Evolutionary conservation across 2,329 filamentous ascomycete species (phyloP), one percentile per base, ranked within the genome.

Genomic region (Arthrobotrys sinensis): DNA sequence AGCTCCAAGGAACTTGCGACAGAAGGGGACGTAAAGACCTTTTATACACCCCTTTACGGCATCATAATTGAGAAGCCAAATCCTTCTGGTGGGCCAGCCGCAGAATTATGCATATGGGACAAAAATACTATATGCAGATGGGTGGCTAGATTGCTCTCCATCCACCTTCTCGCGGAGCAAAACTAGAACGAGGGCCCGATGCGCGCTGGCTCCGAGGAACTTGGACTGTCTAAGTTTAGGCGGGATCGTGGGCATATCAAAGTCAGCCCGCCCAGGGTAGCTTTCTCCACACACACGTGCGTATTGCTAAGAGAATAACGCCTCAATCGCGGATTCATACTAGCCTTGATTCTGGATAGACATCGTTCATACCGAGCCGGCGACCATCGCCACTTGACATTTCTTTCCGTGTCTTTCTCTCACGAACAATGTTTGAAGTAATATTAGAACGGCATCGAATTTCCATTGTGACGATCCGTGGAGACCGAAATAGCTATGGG

Each of bases 241-340:
- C 19, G 12, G 52, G 10, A 62, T 55, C 64, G 21, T 52, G 63
- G 52, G 66, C 36, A 63, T 50, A 60, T 57, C 50, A n/a, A 43
- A 12, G 45, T 77, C 57, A 57, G 65, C 55, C 66, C 73, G 57
- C 62, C 36, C 32, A 65, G 45, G 71, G 48, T 57, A 50, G 53
- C 60, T 55, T 63, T 64, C 57, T 77, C 65, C 66, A 66, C 73
- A 34, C 73, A 77, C 73, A 77, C 73, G 69, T 73, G 69, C 43
- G 60, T 57, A 12, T 55, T 3, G 55, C 55, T 43, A 19, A 19
- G 55, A 24, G 11, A 36, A 14, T 64, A 46, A 72, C 57, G 68
- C 68, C 43, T 45, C 36, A 12, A 64, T 60, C 16, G 45, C 19
- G 46, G 28, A 50, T 48, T 21, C 32, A 55, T 36, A 43, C 45